Evolutionary conservation across 2,329 filamentous ascomycete genomes (phyloP).

Genomic region (Cadophora malorum): DNA sequence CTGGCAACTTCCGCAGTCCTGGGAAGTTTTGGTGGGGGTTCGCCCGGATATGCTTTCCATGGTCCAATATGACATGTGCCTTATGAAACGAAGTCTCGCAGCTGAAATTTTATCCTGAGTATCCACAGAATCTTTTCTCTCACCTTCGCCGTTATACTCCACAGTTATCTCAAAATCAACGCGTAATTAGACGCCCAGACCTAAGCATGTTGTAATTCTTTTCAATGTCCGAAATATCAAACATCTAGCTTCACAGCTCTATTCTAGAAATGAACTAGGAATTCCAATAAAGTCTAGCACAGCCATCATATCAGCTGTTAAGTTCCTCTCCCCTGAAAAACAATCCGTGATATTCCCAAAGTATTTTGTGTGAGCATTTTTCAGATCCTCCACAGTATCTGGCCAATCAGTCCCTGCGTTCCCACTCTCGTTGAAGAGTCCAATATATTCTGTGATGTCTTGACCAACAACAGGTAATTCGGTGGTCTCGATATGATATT

Average conservation of each 20-base stretch:
- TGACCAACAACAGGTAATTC: neutral
- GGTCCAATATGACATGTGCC: no score
- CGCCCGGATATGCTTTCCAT: no score
- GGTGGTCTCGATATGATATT: neutral
- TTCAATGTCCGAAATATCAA: no score
- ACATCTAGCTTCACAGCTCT: neutral
- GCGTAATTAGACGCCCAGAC: no score
- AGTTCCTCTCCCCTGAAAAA: neutral
- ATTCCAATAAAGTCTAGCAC: neutral
- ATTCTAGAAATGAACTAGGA: neutral
- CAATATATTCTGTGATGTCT: neutral
- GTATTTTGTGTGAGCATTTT: neutral
- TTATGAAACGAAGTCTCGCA: no score
- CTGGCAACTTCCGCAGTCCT: no score
- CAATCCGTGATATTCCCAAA: neutral
- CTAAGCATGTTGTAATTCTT: neutral
- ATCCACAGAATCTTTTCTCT: no score
- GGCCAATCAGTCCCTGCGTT: neutral
- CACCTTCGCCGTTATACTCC: no score
- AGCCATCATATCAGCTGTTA: neutral
- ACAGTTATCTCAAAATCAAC: no score
- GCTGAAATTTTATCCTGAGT: no score
- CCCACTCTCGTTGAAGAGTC: neutral
- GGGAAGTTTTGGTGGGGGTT: no score
- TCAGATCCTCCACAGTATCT: neutral